Evolutionary conservation across 108 stramenopile species (phyloP).

Genomic region (Pseudonitzschia multiseries): DNA sequence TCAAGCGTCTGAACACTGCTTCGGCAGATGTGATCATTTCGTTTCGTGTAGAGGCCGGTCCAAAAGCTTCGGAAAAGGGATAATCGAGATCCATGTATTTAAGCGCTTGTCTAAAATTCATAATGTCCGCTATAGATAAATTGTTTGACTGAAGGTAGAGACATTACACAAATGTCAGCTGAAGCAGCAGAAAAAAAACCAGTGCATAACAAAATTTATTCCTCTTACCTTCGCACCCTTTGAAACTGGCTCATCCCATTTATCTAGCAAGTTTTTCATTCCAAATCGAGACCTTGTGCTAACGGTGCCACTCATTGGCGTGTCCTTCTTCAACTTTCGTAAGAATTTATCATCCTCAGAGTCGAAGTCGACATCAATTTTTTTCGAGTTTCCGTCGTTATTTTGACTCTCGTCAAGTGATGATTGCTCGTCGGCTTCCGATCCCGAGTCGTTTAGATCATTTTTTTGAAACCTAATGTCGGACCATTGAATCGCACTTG

Average conservation of each 20-base stretch:
- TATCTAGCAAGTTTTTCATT: slow-evolving; percentile 56
- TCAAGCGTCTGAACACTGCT: slow-evolving; percentile 51
- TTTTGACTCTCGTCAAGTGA: neutral
- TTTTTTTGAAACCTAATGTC: neutral
- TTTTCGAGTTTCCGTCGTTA: neutral
- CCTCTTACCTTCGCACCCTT: slow-evolving; percentile 52
- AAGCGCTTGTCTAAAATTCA: slow-evolving; percentile 69
- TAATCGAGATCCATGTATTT: slow-evolving; percentile 66
- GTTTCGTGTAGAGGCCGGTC: slow-evolving; percentile 58
- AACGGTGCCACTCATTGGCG: neutral
- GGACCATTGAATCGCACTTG: neutral
- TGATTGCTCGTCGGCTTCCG: neutral
- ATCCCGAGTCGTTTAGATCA: neutral
- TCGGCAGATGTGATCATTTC: slow-evolving; percentile 66
- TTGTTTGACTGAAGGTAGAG: neutral
- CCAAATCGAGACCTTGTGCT: slow-evolving; percentile 21
- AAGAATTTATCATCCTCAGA: neutral
- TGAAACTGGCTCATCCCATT: slow-evolving; percentile 76
- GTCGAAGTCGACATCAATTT: neutral
- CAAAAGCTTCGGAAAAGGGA: slow-evolving; percentile 75
- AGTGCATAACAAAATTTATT: neutral
- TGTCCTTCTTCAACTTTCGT: neutral
- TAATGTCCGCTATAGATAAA: slow-evolving; percentile 56
- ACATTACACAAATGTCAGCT: neutral
- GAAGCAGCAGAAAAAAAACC: neutral